Evolutionary conservation across 305 asterid genomes (phyloP), one percentile per base, ranked within the genome.

Genomic region (Solanum hybrid): DNA sequence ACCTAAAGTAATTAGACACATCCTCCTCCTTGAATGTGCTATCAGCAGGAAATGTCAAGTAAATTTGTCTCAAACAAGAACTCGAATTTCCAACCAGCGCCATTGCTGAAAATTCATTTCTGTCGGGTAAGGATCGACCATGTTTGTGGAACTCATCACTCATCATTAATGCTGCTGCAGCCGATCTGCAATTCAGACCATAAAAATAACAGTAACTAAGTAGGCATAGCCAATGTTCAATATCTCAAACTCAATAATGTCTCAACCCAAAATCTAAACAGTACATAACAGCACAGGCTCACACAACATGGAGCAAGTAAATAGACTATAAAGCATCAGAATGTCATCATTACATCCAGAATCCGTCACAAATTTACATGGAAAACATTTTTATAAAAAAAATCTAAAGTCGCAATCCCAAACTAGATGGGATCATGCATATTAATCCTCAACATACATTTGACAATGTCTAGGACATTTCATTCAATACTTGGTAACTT

Each of bases 41-140:
- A 85, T 97, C 99, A 24, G 99, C 98, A 1, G 99, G 99, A 92
- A 97, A 97, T 0, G 99, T 97, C 94, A 97, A 90, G 94, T 96
- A 97, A 91, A 97, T 97, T 78, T 97, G 99, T 41, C 97, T 91
- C 3, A 98, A 93, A 39, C 94, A 94, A 6, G 99, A 95, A 92
- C 87, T 95, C 2, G 92, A 94, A 89, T 89, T 89, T 20, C 95
- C 94, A 17, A 93, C 93, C 75, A 95, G 86, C 37, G 95, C 97
- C 93, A 95, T 89, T 0, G 93, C 92, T 0, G 94, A 88, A 89
- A 95, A 94, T 15, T 94, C 98, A 37, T 91, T 92, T 93, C 98
- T 93, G 73, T 92, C 94, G 2, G 90, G 89, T 68, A 90, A 78
- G 41, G 90, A 89, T 12, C 93, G 92, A 33, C 90, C 92, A 85